A percentile compares a stretch with the other conserved stretches of the same genome.
Evolutionary conservation across 345 rosid genomes (phyloP).

Genomic region (Murraya paniculata): DNA sequence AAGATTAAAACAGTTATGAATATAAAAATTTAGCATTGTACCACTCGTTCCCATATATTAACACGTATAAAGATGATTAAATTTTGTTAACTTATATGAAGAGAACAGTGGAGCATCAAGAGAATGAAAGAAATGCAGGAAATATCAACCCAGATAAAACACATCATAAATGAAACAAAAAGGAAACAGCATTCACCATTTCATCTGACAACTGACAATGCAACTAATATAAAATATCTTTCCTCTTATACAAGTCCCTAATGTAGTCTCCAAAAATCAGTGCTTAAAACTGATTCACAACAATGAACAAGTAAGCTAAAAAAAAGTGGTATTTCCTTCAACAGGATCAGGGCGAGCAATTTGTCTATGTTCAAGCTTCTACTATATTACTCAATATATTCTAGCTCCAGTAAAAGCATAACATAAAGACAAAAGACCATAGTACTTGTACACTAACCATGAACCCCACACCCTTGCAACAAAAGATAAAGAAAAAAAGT

Average conservation of each 20-base stretch:
- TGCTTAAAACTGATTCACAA: neutral
- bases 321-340: neutral
- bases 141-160: neutral
- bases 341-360: neutral
- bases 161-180: neutral
- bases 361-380: neutral
- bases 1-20: neutral
- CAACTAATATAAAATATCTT: neutral
- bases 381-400: neutral
- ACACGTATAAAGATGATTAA: neutral
- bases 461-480: neutral
- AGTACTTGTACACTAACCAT: neutral
- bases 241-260: too few species aligned
- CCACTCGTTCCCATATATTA: neutral
- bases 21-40: neutral
- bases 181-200: neutral
- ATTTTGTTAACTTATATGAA: neutral
- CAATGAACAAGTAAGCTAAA: neutral
- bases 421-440: neutral
- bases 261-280: neutral
- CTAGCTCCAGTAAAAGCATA: neutral
- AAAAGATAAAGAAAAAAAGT: neutral
- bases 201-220: neutral
- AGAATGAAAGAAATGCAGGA: neutral
- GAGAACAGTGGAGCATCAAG: neutral